Evolutionary conservation across 164 flowering plant genomes (phyloP), one percentile per base, ranked within the genome.

Genomic region (Aristolochia fimbriata): DNA sequence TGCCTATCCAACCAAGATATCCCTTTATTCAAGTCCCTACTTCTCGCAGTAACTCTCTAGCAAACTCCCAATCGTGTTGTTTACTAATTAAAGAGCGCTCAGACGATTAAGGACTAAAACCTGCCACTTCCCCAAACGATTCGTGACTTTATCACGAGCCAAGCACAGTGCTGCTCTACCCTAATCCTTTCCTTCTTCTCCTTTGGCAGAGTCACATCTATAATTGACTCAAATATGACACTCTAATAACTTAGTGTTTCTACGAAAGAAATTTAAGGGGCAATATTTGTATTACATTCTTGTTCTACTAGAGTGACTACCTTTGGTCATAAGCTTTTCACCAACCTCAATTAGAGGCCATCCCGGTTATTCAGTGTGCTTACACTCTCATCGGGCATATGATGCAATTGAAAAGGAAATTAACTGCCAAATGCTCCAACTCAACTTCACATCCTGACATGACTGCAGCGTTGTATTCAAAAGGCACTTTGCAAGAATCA

Each of bases 261-360:
- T 16, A 80, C 23, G 67, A 21, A 78, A 54, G 64, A 88, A n/a
- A n/a, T n/a, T n/a, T n/a, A 88, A 5, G 85, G 79, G n/a, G 85
- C 73, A 25, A 85, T 82, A 59, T 88, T 88, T 17, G 83, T 80
- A 63, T 83, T 80, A 22, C 77, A 79, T 69, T 88, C 96, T 63
- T 82, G 87, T 77, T 85, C 96, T 41, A 82, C 82, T 21, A 88
- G 85, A 6, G 91, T 85, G 56, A 88, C 91, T 33, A 85, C 86
- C 70, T 78, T 83, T 12, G 96, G 96, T 17, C 83, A 82, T 70
- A 82, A 74, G 73, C 85, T 71, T 73, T 81, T 88, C 2, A 73
- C 80, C 68, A 88, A 52, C 70, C 89, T 74, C 77, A 85, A n/a
- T n/a, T n/a, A 47, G 1, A 87, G 65, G 20, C 87, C 57, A 73